A percentile compares a stretch with the other conserved stretches of the same genome.
These are phyloP conservation scores for Westerdykella sp. DNA, from an alignment of 2,329 filamentous ascomycete genomes.

Conservation along the genomic window DNA sequence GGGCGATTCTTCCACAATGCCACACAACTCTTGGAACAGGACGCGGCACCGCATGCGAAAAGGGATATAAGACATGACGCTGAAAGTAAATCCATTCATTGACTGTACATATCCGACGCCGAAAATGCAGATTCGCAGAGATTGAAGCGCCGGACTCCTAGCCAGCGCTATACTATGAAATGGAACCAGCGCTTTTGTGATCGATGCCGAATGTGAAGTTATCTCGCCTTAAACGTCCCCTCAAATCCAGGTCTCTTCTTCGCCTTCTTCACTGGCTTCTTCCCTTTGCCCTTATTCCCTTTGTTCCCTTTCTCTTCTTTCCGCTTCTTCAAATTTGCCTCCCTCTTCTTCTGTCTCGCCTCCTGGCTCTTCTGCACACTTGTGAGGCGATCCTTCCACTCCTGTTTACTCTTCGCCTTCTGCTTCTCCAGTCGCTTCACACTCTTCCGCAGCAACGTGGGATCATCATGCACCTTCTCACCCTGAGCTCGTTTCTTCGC, in stretches of 20 bases:
- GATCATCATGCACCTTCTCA: slow-evolving; percentile 82
- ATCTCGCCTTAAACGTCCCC: slow-evolving; percentile 57
- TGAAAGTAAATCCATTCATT: no score
- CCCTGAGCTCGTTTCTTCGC: slow-evolving; percentile 85
- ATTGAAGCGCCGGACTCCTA: no score
- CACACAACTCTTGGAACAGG: no score
- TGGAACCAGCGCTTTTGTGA: no score
- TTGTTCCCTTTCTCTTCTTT: slow-evolving; percentile 77
- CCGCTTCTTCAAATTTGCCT: slow-evolving; percentile 58
- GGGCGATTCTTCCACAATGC: no score
- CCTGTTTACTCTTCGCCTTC: slow-evolving; percentile 87
- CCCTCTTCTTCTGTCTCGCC: slow-evolving; percentile 46
- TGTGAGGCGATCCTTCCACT: slow-evolving; percentile 56
- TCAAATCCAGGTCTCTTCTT: slow-evolving; percentile 52
- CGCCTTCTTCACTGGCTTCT: slow-evolving; percentile 50
- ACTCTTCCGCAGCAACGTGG: slow-evolving; percentile 77
- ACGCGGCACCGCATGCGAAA: no score
- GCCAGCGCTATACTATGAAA: no score
- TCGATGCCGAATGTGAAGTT: background rate
- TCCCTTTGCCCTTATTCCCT: slow-evolving; percentile 44
- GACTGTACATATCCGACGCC: no score
- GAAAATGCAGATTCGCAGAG: no score
- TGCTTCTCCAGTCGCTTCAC: slow-evolving; percentile 84
- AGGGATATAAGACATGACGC: no score
- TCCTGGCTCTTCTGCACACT: slow-evolving; percentile 44